Evolutionary conservation across 345 rosid genomes (phyloP).

Genomic region (Gossypium raimondii): DNA sequence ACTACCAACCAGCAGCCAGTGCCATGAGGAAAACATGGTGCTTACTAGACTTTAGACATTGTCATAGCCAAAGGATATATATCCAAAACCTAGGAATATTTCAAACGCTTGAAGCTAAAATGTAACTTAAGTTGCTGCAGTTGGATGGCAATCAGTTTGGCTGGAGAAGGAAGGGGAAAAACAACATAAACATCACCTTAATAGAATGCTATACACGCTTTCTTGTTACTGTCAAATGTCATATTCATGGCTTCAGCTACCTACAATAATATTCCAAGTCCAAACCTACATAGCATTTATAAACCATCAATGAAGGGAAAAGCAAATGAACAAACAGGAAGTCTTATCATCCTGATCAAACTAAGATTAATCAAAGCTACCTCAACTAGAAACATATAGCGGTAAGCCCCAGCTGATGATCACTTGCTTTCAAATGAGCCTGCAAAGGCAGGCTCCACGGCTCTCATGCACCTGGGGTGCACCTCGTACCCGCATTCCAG

Average conservation of each 20-base stretch:
- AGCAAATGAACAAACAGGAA: not conserved
- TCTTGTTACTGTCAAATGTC: not conserved
- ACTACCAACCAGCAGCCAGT: not conserved
- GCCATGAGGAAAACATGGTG: not conserved
- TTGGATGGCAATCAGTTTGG: not conserved
- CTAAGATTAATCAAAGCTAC: not conserved
- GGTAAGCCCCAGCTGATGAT: not conserved
- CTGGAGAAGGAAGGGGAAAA: no score
- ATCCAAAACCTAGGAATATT: not conserved
- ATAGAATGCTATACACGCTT: not conserved
- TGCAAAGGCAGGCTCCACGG: conserved; percentile 16
- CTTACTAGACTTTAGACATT: not conserved
- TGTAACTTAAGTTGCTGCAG: not conserved
- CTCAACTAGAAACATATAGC: conserved; percentile 2
- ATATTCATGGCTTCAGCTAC: not conserved
- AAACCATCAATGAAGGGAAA: not conserved
- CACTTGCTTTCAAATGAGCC: not conserved
- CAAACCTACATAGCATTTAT: not conserved
- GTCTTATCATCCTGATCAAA: not conserved
- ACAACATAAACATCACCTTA: no score
- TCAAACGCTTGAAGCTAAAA: not conserved
- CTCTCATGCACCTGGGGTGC: conserved; percentile 49
- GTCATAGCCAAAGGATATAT: not conserved
- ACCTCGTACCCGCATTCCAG: conserved; percentile 63
- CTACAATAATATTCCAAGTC: not conserved